Conservation (phyloP, 2,329 filamentous ascomycete genomes). For the Parascedosporium putredinis region DNA sequence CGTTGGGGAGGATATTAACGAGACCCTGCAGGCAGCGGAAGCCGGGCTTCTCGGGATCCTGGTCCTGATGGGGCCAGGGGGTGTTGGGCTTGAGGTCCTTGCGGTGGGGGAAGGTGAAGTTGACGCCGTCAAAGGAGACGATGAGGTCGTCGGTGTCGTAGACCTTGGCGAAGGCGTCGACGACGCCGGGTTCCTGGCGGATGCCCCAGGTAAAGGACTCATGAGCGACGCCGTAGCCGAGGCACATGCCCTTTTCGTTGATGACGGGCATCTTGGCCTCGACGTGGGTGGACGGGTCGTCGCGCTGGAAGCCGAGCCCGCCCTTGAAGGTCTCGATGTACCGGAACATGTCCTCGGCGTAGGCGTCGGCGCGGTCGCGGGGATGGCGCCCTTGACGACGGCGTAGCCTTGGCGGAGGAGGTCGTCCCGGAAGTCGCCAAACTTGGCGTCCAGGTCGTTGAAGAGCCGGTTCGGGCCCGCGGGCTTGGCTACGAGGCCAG, state of each 20-base stretch:
- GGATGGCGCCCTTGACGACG: slow-evolving; percentile 35
- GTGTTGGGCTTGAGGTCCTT: slow-evolving; percentile 7
- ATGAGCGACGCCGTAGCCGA: slow-evolving; percentile 23
- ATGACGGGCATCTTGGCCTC: slow-evolving; percentile 25
- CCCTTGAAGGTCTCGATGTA: slow-evolving; percentile 12
- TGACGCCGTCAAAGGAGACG: slow-evolving; percentile 34
- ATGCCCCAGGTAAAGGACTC: slow-evolving; percentile 30
- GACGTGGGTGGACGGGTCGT: slow-evolving; percentile 23
- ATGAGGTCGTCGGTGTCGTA: slow-evolving; percentile 30
- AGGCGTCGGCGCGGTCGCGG: slow-evolving; percentile 24
- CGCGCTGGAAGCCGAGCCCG: slow-evolving; percentile 12
- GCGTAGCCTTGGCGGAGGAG: slow-evolving; percentile 27
- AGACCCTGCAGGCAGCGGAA: slow-evolving; percentile 20
- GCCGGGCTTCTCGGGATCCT: slow-evolving; percentile 17
- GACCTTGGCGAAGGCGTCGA: slow-evolving; percentile 28
- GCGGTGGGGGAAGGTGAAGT: slow-evolving; percentile 25
- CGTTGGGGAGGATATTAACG: slow-evolving; percentile 15
- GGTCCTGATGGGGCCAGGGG: slow-evolving; percentile 21
- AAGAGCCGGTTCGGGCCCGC: not conserved
- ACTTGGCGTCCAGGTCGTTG: not conserved
- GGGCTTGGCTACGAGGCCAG: not conserved
- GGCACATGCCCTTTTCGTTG: slow-evolving; percentile 19
- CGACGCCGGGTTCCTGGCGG: slow-evolving; percentile 25
- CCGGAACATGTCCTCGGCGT: slow-evolving; percentile 18
- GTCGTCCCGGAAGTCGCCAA: slow-evolving; percentile 24